phyloP scores from a whole-genome alignment of 352 stramenopile species.

The Phytophthora tubulina region DNA sequence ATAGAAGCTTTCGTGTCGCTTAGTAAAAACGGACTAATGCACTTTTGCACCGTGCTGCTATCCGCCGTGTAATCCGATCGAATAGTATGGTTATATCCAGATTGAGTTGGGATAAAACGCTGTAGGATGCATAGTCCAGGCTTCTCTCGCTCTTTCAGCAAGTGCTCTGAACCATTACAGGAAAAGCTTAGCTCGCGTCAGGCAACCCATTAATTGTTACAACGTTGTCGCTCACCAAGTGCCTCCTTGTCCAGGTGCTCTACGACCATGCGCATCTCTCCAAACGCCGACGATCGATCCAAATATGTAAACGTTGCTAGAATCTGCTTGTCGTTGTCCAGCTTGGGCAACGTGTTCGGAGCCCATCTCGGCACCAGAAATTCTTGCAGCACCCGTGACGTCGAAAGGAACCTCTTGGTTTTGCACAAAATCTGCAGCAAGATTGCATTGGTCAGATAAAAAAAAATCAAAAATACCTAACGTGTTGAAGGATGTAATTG shows the following conservation, averaged over 20 bases:
- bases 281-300: slow-evolving; percentile 48
- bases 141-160: slow-evolving; percentile 64
- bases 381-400: slow-evolving; percentile 55
- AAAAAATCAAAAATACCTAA: not conserved
- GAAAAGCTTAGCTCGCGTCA: not conserved
- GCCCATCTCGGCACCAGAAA: slow-evolving; percentile 50
- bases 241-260: slow-evolving; percentile 61
- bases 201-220: not conserved
- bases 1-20: slow-evolving; percentile 49
- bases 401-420: slow-evolving; percentile 67
- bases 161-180: slow-evolving; percentile 24
- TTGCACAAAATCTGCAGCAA: slow-evolving; percentile 63
- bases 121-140: slow-evolving; percentile 69
- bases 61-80: slow-evolving; percentile 76
- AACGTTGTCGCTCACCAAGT: slow-evolving; percentile 37
- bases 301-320: slow-evolving; percentile 68
- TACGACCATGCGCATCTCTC: slow-evolving; percentile 59
- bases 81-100: slow-evolving; percentile 76
- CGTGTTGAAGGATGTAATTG: not conserved
- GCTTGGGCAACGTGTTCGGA: slow-evolving; percentile 18
- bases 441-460: not conserved
- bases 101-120: slow-evolving; percentile 72
- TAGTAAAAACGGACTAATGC: slow-evolving; percentile 65
- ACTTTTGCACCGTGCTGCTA: slow-evolving; percentile 64
- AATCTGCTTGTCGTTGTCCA: slow-evolving; percentile 47